Conservation (phyloP, 495 filamentous ascomycete genomes). For the Talaromyces wortmannii region DNA sequence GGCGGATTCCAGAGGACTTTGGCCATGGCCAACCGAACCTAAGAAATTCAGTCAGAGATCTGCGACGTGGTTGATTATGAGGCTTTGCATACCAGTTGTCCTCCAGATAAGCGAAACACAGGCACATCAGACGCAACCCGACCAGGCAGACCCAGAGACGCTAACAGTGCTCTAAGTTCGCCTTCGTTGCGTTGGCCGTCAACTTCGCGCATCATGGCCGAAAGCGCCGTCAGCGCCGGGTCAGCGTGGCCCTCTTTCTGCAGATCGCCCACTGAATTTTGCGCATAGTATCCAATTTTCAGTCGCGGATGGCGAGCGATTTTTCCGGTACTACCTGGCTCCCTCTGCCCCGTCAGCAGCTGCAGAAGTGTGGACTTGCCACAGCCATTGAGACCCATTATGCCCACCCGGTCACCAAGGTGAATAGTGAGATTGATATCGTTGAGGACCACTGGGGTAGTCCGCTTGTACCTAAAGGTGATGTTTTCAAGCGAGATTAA, state of each 20-base stretch:
- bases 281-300: constrained; percentile 99
- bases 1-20: constrained; percentile 59
- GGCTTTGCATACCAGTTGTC: constrained; percentile 46
- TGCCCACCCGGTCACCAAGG: constrained; percentile 74
- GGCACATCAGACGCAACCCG: constrained; percentile 63
- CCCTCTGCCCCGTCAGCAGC: constrained; percentile 85
- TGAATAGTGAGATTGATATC: constrained; percentile 59
- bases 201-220: constrained; percentile 40
- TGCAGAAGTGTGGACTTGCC: constrained; percentile 99
- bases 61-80: background rate
- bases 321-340: constrained; percentile 74
- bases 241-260: constrained; percentile 38
- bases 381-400: constrained; percentile 95
- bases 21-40: constrained; percentile 69
- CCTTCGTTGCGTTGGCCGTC: constrained; percentile 50
- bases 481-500: constrained; percentile 63
- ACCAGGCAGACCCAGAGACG: constrained; percentile 58
- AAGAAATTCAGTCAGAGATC: background rate
- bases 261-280: constrained; percentile 68
- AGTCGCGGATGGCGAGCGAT: constrained; percentile 98
- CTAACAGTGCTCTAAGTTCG: constrained; percentile 53
- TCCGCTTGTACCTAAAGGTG: constrained; percentile 48
- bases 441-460: constrained; percentile 34
- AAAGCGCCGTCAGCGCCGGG: constrained; percentile 52
- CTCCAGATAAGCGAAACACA: constrained; percentile 60